Evolutionary conservation across 1,284 basidiomycete species (phyloP), one percentile per base, ranked within the genome.

Genomic region (Tilletia setariae): DNA sequence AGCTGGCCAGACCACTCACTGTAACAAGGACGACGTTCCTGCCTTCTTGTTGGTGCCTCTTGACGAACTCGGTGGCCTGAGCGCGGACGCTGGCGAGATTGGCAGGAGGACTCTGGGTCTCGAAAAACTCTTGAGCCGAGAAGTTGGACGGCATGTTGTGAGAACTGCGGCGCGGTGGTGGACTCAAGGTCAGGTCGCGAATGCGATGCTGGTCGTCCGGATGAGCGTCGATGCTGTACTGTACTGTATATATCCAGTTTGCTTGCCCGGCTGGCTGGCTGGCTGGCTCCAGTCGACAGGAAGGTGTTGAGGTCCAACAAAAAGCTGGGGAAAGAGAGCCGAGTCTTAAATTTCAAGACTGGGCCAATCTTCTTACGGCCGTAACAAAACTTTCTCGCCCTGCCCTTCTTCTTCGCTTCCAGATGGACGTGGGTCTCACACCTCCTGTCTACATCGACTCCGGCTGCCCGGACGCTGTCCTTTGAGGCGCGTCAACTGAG

Each of bases 1-100:
- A 43, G 47, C 13, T 1, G 3, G n/a, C n/a, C 47, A 1, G 47
- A 43, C 46, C 2, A 85, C 91, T 83, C 82, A 96, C 94, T 67
- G 95, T 98, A 65, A 98, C 92, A 43, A 98, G 87, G 19, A 94
- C 95, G 49, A 98, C 91, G 72, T 89, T 90, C 73, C 89, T 88
- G 19, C 88, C 88, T 43, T 86, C 83, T 35, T 86, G 84, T 32
- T 83, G 84, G 75, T 93, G 91, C 79, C 86, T 85, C 64, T 87
- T 82, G n/a, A 96, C 86, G 77, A 96, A 98, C 0, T 73, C 70
- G 35, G 69, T 65, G 1, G 74, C 74, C 25, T 69, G 46, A 4
- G 65, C 44, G 1, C 68, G 64, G 19, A 71, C 32, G 44, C 73
- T 69, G 28, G 59, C n/a, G 30, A 79, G 73, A 53, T 71, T 73